phyloP scores from a whole-genome alignment of 768 basidiomycete genomes.

The Psilocybe sp. region DNA sequence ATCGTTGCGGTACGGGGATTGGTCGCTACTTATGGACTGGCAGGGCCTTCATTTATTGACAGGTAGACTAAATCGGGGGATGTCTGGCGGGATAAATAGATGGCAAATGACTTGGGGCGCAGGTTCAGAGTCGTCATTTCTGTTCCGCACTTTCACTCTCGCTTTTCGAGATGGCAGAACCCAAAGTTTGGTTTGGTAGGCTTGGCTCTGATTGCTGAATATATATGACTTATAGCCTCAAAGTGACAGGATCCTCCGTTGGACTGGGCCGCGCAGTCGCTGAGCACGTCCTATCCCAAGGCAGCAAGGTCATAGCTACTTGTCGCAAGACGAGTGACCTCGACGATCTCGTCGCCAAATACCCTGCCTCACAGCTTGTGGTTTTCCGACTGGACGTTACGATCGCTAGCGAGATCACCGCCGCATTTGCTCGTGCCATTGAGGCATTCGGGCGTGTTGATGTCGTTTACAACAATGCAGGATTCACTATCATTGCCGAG shows the following conservation, averaged over 20 bases:
- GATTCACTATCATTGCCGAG: background rate
- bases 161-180: no score
- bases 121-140: no score
- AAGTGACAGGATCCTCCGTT: background rate
- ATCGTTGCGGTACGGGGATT: no score
- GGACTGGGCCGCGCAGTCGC: background rate
- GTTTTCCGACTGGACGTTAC: conserved; percentile 5
- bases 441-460: conserved; percentile 3
- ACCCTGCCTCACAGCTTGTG: background rate
- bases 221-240: no score
- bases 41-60: no score
- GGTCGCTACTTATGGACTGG: no score
- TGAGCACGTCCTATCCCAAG: background rate
- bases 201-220: no score
- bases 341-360: background rate
- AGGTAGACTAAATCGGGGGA: no score
- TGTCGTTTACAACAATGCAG: conserved; percentile 9
- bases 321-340: background rate
- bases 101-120: no score
- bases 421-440: background rate
- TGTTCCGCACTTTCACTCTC: no score
- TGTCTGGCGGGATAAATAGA: no score
- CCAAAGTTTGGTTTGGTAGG: no score
- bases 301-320: background rate
- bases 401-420: background rate